Percentiles rank a stretch among this genome's conserved stretches.
Evolutionary conservation across 2,329 filamentous ascomycete species (phyloP).

Genomic region (Ploettnerulaceae sp.): DNA sequence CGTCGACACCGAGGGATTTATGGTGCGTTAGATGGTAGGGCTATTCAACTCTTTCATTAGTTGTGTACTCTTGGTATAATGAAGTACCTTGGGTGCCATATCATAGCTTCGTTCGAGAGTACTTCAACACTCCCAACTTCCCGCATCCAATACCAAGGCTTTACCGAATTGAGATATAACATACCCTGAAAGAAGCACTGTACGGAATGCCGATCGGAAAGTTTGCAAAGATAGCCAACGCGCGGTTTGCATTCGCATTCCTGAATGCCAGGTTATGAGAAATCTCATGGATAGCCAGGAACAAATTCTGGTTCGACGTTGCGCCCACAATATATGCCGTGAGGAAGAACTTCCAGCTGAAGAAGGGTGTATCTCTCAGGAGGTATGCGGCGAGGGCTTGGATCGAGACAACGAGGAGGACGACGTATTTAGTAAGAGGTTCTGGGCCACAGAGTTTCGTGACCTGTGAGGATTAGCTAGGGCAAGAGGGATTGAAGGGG

Average conservation of each 20-base stretch:
- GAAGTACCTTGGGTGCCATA: too few species aligned
- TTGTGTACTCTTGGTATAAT: not conserved
- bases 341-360: constrained; percentile 79
- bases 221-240: constrained; percentile 91
- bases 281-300: constrained; percentile 98
- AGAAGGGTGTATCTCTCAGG: constrained; percentile 70
- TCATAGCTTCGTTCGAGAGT: too few species aligned
- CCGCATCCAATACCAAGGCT: not conserved
- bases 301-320: constrained; percentile 96
- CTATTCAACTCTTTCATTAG: constrained; percentile 39
- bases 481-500: not conserved
- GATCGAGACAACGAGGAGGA: constrained; percentile 74
- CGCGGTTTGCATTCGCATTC: constrained; percentile 70
- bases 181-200: constrained; percentile 85
- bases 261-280: constrained; percentile 95
- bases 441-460: constrained; percentile 96
- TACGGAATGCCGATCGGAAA: constrained; percentile 94
- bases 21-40: constrained; percentile 98
- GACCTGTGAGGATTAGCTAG: constrained; percentile 51
- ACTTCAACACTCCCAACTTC: not conserved
- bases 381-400: constrained; percentile 75
- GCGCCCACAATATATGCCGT: constrained; percentile 89
- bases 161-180: too few species aligned
- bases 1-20: constrained; percentile 95
- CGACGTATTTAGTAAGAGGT: constrained; percentile 91